phyloP scores from a whole-genome alignment of 257 asterid species.

The Plantago major region DNA sequence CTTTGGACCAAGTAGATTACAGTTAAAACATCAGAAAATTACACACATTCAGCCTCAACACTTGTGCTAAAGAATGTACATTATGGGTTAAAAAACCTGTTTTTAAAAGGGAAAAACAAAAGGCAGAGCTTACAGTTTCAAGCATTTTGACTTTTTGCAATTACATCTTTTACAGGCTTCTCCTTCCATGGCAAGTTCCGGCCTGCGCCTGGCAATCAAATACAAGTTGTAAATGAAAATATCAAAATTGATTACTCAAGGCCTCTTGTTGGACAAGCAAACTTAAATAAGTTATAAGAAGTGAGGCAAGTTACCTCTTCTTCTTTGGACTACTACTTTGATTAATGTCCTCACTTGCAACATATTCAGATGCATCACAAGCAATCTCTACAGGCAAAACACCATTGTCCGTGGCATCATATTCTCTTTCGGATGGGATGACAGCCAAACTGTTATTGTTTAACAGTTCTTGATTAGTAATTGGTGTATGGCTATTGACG shows the following conservation, averaged over 20 bases:
- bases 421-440: slow-evolving; percentile 33
- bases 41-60: no score
- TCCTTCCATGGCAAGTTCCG: slow-evolving; percentile 36
- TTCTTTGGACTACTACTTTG: slow-evolving; percentile 53
- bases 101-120: neutral
- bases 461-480: slow-evolving; percentile 35
- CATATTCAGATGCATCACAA: slow-evolving; percentile 30
- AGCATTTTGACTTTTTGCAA: slow-evolving; percentile 64
- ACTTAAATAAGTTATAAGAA: neutral
- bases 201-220: slow-evolving; percentile 34
- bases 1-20: no score
- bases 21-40: no score
- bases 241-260: neutral
- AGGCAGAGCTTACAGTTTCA: slow-evolving; percentile 47
- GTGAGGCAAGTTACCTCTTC: slow-evolving; percentile 33
- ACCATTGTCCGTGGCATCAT: slow-evolving; percentile 29
- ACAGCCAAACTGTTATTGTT: slow-evolving; percentile 26
- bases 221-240: slow-evolving; percentile 1
- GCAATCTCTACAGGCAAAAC: slow-evolving; percentile 40
- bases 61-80: no score
- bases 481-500: slow-evolving; percentile 28
- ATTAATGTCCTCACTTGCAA: slow-evolving; percentile 40
- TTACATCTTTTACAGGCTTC: slow-evolving; percentile 57
- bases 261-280: neutral
- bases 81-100: neutral